Evolutionary conservation across 176 grass and related monocot genomes (phyloP), one percentile per base, ranked within the genome.

Genomic region (Eragrostis curvula): DNA sequence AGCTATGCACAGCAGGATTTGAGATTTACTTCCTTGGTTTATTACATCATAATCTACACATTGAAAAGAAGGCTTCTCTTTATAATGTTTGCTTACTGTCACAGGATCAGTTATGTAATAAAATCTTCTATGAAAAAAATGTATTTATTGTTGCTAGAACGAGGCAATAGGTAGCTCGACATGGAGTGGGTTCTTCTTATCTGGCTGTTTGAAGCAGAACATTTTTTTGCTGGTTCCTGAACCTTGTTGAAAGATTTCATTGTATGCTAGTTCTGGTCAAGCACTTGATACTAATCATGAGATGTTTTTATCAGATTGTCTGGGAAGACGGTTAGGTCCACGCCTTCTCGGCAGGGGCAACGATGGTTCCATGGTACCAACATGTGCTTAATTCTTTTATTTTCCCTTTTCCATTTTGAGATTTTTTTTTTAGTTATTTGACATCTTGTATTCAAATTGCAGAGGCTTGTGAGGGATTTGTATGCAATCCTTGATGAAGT

Each of bases 401-500:
- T 56, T 56, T 55, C 27, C 13, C 45, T 49, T 28, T 13, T 10
- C 0, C 78, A n/a, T 86, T 68, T 55, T 13, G 46, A 27, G 23
- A 44, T 49, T 81, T 64, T 12, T 64, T 12, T 39, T 82, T 88
- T 46, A 40, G 44, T 72, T 79, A 70, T 85, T 87, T 52, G 18
- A n/a, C 59, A n/a, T 73, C 25, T 66, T 66, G 29, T 73, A 60
- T 83, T 87, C 12, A 32, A 50, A 87, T 82, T 60, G 17, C 90
- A 98, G 92, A 93, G 86, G 73, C 58, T 98, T 88, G 76, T 98
- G 62, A 98, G 81, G 50, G 96, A 98, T 88, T 82, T 98, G 42
- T 91, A 95, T 84, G 78, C 83, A 25, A 79, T 98, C 59, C 81
- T 98, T 86, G 90, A 93, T 84, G 78, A 91, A 90, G 79, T 91